These are phyloP conservation scores for Russula sp. DNA, from an alignment of 768 basidiomycete species.

Conservation along the genomic window DNA sequence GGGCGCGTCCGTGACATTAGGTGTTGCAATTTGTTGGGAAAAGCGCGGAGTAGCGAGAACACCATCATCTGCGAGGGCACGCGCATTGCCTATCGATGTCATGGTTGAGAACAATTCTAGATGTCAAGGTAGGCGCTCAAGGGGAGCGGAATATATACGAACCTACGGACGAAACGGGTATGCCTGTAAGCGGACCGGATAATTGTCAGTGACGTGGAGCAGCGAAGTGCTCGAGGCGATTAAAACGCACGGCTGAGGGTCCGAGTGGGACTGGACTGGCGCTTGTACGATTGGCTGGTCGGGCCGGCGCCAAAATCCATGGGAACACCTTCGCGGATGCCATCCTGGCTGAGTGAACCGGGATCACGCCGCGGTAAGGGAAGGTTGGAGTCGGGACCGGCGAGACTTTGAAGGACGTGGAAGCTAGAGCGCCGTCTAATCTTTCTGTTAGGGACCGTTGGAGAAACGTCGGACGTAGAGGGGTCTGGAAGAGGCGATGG, in stretches of 20 bases:
- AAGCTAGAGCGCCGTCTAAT: conserved; percentile 62
- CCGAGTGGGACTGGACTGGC: conserved; percentile 65
- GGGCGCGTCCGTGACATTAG: conserved; percentile 31
- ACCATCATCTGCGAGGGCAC: conserved; percentile 74
- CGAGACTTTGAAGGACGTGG: conserved; percentile 62
- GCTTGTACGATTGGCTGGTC: conserved; percentile 40
- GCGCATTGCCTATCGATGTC: conserved; percentile 62
- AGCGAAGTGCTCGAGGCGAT: conserved; percentile 22
- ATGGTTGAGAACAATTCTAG: conserved; percentile 2
- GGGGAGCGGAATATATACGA: conserved; percentile 23
- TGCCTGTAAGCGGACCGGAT: conserved; percentile 40
- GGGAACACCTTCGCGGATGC: conserved; percentile 72
- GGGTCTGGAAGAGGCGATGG: conserved; percentile 29
- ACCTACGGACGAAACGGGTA: conserved; percentile 32
- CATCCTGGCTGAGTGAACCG: conserved; percentile 39
- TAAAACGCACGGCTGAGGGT: conserved; percentile 68
- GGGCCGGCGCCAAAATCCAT: conserved; percentile 43
- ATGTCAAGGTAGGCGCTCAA: not conserved
- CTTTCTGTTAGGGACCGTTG: conserved; percentile 30
- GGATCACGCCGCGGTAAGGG: conserved; percentile 59
- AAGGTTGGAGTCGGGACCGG: conserved; percentile 69
- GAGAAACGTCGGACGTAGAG: conserved; percentile 28
- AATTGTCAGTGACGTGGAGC: not conserved
- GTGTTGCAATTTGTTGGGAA: conserved; percentile 29
- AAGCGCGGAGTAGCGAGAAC: conserved; percentile 31